A percentile compares a stretch with the other conserved stretches of the same genome.
Conservation (phyloP, 2,329 filamentous ascomycete species). For the Xylaria multiplex region DNA sequence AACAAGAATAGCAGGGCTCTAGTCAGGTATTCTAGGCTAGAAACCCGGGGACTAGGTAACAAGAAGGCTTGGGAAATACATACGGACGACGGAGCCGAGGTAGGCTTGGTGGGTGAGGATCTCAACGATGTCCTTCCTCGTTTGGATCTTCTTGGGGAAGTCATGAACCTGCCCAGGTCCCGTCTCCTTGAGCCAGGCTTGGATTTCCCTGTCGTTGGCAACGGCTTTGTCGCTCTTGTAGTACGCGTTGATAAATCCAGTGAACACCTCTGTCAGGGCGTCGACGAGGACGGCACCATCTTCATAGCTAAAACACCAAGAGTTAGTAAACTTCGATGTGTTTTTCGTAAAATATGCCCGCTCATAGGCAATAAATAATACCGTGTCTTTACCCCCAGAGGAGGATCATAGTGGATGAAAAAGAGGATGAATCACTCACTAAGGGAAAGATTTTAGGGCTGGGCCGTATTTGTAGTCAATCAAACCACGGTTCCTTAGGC, state of each 20-base stretch:
- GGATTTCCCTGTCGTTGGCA: constrained; percentile 53
- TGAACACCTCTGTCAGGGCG: constrained; percentile 52
- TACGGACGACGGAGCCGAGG: constrained; percentile 47
- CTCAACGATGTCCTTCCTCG: constrained; percentile 50
- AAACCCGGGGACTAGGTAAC: neutral
- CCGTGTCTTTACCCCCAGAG: neutral
- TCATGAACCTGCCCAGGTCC: constrained; percentile 52
- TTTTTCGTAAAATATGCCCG: neutral
- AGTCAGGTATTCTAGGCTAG: neutral
- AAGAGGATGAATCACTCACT: constrained; percentile 7
- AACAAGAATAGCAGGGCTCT: too few species aligned
- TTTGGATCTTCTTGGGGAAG: constrained; percentile 50
- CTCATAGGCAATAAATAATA: too few species aligned
- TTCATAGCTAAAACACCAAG: constrained; percentile 47
- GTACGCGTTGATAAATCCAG: constrained; percentile 55
- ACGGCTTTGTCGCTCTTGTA: constrained; percentile 52
- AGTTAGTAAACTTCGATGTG: constrained; percentile 9
- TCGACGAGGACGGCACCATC: constrained; percentile 52
- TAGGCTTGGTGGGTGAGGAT: constrained; percentile 55
- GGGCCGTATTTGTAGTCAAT: constrained; percentile 52
- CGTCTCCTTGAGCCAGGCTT: constrained; percentile 57
- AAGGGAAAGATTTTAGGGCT: constrained; percentile 55
- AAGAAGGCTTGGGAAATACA: neutral
- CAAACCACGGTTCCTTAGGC: constrained; percentile 51
- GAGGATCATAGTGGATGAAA: neutral